Conservation (phyloP, 192 early-diverging fungal genomes). For the Obelidium mucronatum region DNA sequence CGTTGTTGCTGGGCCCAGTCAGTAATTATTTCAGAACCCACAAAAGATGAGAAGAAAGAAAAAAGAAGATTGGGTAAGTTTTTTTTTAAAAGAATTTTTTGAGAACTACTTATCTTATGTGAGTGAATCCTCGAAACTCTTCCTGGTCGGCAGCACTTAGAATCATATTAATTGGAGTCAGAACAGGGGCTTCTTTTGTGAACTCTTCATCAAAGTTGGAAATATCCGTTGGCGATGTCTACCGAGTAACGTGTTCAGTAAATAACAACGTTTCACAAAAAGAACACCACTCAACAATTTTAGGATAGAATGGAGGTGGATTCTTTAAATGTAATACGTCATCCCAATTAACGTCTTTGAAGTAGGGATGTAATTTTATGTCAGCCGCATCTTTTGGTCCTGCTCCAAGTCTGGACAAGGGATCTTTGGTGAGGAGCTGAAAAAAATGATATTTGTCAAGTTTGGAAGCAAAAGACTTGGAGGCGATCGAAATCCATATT, state of each 20-base stretch:
- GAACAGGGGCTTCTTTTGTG: slow-evolving; percentile 89
- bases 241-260: slow-evolving; percentile 15
- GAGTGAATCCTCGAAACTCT: slow-evolving; percentile 92
- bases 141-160: slow-evolving; percentile 85
- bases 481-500: background rate
- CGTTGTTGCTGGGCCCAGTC: slow-evolving; percentile 54
- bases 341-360: slow-evolving; percentile 95
- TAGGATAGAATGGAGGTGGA: slow-evolving; percentile 90
- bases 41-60: background rate
- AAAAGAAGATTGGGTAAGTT: background rate
- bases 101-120: slow-evolving; percentile 38
- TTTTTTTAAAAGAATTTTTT: background rate
- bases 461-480: slow-evolving; percentile 4
- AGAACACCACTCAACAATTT: slow-evolving; percentile 66
- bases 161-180: slow-evolving; percentile 90
- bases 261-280: background rate
- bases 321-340: slow-evolving; percentile 89
- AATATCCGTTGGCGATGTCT: slow-evolving; percentile 78
- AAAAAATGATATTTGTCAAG: background rate
- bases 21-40: slow-evolving; percentile 32
- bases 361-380: slow-evolving; percentile 94
- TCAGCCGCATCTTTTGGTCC: slow-evolving; percentile 88
- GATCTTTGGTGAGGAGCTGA: slow-evolving; percentile 90
- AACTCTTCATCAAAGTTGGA: slow-evolving; percentile 99
- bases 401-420: slow-evolving; percentile 82